phyloP scores from a whole-genome alignment of 345 rosid species.

The Cardamine occulta region DNA sequence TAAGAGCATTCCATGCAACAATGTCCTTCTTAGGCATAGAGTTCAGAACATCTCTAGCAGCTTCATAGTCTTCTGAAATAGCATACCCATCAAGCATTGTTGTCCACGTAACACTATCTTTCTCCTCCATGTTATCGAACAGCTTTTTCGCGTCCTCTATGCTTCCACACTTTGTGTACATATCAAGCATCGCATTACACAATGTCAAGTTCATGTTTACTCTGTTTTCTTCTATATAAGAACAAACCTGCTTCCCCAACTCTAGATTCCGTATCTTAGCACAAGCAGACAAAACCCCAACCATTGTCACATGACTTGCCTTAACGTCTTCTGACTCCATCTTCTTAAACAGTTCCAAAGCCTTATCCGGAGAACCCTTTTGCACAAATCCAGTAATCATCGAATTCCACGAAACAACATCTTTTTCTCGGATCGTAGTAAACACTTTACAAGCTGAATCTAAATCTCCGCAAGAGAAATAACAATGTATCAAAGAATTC shows the following conservation, averaged over 20 bases:
- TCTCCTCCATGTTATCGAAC: slow-evolving; percentile 61
- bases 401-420: slow-evolving; percentile 81
- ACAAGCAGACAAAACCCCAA: slow-evolving; percentile 68
- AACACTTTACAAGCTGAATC: slow-evolving; percentile 65
- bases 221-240: slow-evolving; percentile 50
- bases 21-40: slow-evolving; percentile 59
- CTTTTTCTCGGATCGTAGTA: slow-evolving; percentile 51
- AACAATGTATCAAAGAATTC: slow-evolving; percentile 69
- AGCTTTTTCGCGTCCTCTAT: slow-evolving; percentile 61
- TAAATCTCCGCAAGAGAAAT: slow-evolving; percentile 58
- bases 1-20: slow-evolving; percentile 68
- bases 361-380: slow-evolving; percentile 61
- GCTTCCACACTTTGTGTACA: slow-evolving; percentile 72
- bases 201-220: slow-evolving; percentile 55
- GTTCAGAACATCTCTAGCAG: slow-evolving; percentile 57
- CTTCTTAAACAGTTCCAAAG: slow-evolving; percentile 54
- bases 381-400: slow-evolving; percentile 67
- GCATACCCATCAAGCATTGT: slow-evolving; percentile 81
- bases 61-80: slow-evolving; percentile 52
- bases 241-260: slow-evolving; percentile 60
- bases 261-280: slow-evolving; percentile 59
- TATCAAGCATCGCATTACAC: slow-evolving; percentile 74
- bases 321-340: slow-evolving; percentile 61
- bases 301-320: slow-evolving; percentile 71
- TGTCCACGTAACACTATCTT: slow-evolving; percentile 70